Conservation (phyloP, 176 grass and related monocot genomes). For the Carex pumila region DNA sequence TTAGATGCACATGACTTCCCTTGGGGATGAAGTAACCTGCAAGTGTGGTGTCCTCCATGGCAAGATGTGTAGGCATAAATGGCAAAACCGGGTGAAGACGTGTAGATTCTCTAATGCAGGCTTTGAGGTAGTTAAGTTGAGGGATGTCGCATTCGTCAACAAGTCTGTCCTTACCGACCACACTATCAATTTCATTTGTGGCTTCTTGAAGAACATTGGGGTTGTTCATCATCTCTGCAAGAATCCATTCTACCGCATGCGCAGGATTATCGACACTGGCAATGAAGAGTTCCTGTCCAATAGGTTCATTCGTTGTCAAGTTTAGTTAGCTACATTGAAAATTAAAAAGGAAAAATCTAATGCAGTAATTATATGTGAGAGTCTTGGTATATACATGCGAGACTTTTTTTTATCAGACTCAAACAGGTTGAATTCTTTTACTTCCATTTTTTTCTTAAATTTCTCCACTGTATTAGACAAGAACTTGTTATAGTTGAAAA, state of each 20-base stretch:
- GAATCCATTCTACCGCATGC: constrained; percentile 18
- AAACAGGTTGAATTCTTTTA: background rate
- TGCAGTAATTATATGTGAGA: too few species aligned
- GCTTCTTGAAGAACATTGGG: constrained; percentile 10
- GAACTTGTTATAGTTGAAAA: too few species aligned
- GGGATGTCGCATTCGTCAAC: constrained; percentile 20
- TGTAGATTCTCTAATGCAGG: constrained; percentile 22
- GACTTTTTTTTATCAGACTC: too few species aligned
- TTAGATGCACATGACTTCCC: constrained; percentile 23
- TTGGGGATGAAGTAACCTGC: constrained; percentile 26
- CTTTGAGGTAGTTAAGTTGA: constrained; percentile 21
- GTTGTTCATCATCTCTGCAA: constrained; percentile 26
- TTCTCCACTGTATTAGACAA: too few species aligned
- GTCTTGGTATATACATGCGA: too few species aligned
- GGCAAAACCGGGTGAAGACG: constrained; percentile 26
- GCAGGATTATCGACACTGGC: constrained; percentile 28
- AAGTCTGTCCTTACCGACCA: constrained; percentile 19
- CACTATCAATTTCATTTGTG: constrained; percentile 22
- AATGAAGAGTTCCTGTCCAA: constrained; percentile 7
- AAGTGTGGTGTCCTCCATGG: constrained; percentile 8
- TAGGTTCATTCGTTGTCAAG: background rate
- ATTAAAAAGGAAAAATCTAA: background rate
- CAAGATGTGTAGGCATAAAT: constrained; percentile 17
- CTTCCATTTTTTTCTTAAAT: background rate
- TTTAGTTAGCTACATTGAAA: background rate